Evolutionary conservation across 441 rosid species (phyloP).

Genomic region (Eruca vesicaria): DNA sequence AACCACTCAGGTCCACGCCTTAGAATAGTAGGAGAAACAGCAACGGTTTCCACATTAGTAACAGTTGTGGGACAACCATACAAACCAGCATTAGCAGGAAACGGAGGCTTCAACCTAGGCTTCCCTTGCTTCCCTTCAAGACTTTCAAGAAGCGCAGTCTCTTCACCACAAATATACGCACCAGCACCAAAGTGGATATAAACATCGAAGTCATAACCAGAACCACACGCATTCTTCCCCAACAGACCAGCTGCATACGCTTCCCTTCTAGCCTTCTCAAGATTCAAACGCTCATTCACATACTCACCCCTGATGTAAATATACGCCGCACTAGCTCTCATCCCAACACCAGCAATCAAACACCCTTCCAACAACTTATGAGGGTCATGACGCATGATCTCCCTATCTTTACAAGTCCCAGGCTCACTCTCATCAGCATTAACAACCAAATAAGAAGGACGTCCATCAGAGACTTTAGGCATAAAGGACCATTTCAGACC

Average conservation of each 20-base stretch:
- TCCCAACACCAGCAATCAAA: conserved; percentile 97
- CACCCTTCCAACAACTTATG: conserved; percentile 97
- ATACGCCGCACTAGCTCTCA: conserved; percentile 97
- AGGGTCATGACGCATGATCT: conserved; percentile 98
- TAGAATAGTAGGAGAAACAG: conserved; percentile 94
- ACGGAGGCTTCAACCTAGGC: conserved; percentile 99
- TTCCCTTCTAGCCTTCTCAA: conserved; percentile 87
- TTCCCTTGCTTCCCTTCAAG: conserved; percentile 99
- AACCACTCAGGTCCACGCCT: conserved; percentile 99
- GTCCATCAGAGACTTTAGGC: conserved; percentile 98
- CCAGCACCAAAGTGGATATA: conserved; percentile 98
- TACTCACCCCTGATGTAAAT: conserved; percentile 98
- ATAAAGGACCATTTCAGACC: conserved; percentile 99
- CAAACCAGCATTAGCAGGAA: conserved; percentile 97
- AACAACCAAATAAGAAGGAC: conserved; percentile 96
- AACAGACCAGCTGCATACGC: conserved; percentile 89
- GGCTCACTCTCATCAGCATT: conserved; percentile 99
- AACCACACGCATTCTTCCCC: conserved; percentile 98
- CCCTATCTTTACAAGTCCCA: conserved; percentile 98
- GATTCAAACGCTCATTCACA: conserved; percentile 81
- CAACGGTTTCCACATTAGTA: conserved; percentile 96
- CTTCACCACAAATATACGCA: conserved; percentile 98
- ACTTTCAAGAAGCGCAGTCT: conserved; percentile 97
- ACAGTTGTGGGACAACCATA: conserved; percentile 98
- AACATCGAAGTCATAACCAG: conserved; percentile 97